Percentiles rank a stretch among this genome's conserved stretches.
These are phyloP conservation scores for Ballota nigra DNA, from an alignment of 257 asterid genomes.

Conservation along the genomic window DNA sequence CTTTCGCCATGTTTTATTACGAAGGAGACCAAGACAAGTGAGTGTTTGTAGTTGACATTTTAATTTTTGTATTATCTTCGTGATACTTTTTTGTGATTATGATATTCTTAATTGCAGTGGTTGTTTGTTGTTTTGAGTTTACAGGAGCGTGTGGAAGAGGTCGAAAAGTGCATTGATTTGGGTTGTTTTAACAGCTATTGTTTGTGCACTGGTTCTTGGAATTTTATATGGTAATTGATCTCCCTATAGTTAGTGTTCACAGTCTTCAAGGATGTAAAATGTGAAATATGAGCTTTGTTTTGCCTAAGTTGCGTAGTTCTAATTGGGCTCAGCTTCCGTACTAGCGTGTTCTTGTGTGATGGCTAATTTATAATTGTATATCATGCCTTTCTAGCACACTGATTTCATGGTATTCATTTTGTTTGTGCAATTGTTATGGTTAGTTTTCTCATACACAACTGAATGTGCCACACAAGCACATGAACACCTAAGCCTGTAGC, in stretches of 20 bases:
- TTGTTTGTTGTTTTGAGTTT: conserved; percentile 10
- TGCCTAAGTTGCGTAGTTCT: not conserved
- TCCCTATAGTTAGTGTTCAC: not conserved
- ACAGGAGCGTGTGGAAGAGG: conserved; percentile 87
- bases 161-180: conserved; percentile 81
- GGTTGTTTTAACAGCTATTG: conserved; percentile 82
- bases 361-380: not conserved
- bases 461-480: not conserved
- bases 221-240: conserved; percentile 70
- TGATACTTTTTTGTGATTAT: not conserved
- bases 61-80: not conserved
- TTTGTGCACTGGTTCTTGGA: conserved; percentile 82
- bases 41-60: conserved; percentile 8
- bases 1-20: conserved; percentile 95
- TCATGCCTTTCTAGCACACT: not conserved
- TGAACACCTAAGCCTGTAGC: conserved; percentile 1
- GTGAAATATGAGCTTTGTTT: conserved; percentile 13
- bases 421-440: conserved; percentile 7
- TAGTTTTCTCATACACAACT: not conserved
- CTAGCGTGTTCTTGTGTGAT: not conserved
- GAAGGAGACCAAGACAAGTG: conserved; percentile 99
- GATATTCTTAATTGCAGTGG: not conserved
- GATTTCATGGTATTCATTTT: conserved; percentile 8
- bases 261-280: not conserved
- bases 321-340: not conserved